phyloP scores from a whole-genome alignment of 2,329 filamentous ascomycete genomes.

The Aspergillus pseudonomiae region DNA sequence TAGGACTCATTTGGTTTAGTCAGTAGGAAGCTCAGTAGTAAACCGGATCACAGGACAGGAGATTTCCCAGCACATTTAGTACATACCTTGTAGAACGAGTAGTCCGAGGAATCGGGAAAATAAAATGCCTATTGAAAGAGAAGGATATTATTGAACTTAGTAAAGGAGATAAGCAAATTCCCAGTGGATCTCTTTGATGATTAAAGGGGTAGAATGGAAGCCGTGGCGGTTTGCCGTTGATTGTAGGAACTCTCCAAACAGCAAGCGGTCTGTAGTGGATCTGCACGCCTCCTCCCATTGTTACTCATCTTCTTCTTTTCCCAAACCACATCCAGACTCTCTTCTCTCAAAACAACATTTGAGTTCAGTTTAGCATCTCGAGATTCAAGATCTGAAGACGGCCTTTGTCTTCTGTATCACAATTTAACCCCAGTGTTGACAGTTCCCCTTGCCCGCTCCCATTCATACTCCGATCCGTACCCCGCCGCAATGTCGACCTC shows the following conservation, averaged over 20 bases:
- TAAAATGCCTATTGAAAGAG: neutral
- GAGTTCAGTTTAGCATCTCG: neutral
- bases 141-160: neutral
- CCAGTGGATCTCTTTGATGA: neutral
- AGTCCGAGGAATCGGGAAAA: neutral
- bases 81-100: neutral
- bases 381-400: neutral
- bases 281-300: constrained; percentile 1
- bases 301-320: constrained; percentile 2
- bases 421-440: neutral
- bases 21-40: neutral
- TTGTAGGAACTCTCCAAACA: neutral
- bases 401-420: neutral
- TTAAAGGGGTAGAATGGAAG: neutral
- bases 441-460: neutral
- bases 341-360: neutral
- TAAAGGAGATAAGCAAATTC: neutral
- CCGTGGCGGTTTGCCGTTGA: neutral
- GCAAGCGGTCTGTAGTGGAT: constrained; percentile 3
- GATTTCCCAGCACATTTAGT: neutral
- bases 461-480: constrained; percentile 3
- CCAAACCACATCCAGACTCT: constrained; percentile 4
- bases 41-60: neutral
- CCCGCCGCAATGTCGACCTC: constrained; percentile 77
- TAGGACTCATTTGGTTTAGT: neutral